Conservation (phyloP, 2,329 filamentous ascomycete species). For the Annulohypoxylon truncatum region DNA sequence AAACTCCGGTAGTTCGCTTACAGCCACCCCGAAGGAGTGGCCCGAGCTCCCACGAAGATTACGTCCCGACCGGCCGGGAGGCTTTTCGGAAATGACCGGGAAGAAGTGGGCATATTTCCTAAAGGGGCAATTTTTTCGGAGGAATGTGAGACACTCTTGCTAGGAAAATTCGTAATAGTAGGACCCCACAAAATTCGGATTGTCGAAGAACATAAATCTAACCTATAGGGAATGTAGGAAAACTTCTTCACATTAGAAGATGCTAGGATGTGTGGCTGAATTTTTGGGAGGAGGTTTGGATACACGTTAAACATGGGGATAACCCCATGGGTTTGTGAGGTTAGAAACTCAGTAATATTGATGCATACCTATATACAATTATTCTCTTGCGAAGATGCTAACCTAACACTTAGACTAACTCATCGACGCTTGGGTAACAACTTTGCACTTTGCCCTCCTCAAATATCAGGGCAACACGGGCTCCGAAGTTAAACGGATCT, state of each 20-base stretch:
- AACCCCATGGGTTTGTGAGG: no score
- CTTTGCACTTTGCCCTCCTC: constrained; percentile 40
- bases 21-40: background rate
- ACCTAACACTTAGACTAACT: background rate
- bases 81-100: background rate
- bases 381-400: background rate
- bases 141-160: background rate
- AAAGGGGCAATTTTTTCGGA: constrained; percentile 5
- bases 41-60: constrained; percentile 1
- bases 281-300: no score
- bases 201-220: no score
- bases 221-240: no score
- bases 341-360: no score
- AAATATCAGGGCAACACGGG: constrained; percentile 48
- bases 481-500: constrained; percentile 51
- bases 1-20: no score
- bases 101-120: background rate
- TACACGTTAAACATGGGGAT: no score
- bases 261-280: no score
- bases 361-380: background rate
- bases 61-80: background rate
- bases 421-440: constrained; percentile 33
- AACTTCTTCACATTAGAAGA: no score
- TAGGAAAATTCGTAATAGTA: no score
- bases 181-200: no score